phyloP scores from a whole-genome alignment of 2,329 filamentous ascomycete genomes.

The Malbranchea cinnamomea region DNA sequence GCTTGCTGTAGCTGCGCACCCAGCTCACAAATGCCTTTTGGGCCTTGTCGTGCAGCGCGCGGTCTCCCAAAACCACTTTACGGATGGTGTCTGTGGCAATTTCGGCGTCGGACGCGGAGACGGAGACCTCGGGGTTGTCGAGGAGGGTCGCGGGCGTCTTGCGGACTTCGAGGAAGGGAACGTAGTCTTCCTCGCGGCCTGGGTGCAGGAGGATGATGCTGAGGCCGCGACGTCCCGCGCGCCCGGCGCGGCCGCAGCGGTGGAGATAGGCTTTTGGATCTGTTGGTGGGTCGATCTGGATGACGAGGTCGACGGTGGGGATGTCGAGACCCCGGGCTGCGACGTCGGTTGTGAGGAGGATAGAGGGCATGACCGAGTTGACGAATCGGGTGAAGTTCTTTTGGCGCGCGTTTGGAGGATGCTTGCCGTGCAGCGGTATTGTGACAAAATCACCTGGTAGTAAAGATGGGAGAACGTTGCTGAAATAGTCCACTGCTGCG shows the following conservation, averaged over 20 bases:
- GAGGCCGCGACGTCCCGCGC: conserved; percentile 56
- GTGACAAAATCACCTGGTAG: conserved; percentile 54
- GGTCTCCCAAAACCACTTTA: conserved; percentile 38
- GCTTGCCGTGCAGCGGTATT: conserved; percentile 81
- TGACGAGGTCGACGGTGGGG: conserved; percentile 76
- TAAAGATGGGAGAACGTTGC: conserved; percentile 59
- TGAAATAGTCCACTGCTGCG: conserved; percentile 87
- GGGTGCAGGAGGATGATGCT: conserved; percentile 76
- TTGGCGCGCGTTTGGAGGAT: conserved; percentile 70
- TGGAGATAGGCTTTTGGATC: conserved; percentile 75
- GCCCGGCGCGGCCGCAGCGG: conserved; percentile 47
- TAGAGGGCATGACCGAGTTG: conserved; percentile 55
- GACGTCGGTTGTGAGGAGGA: conserved; percentile 85
- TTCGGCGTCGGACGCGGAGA: conserved; percentile 48
- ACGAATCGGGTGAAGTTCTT: conserved; percentile 77
- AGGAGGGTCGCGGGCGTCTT: conserved; percentile 67
- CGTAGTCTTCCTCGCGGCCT: conserved; percentile 77
- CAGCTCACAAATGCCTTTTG: conserved; percentile 88
- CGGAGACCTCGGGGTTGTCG: conserved; percentile 37
- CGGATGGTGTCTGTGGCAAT: conserved; percentile 47
- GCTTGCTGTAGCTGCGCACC: conserved; percentile 81
- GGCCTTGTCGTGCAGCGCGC: conserved; percentile 68
- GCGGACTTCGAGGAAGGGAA: conserved; percentile 70
- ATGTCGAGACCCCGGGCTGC: conserved; percentile 85
- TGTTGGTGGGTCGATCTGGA: conserved; percentile 72